Evolutionary conservation across 2,329 filamentous ascomycete species (phyloP).

Genomic region (Claviceps africana): DNA sequence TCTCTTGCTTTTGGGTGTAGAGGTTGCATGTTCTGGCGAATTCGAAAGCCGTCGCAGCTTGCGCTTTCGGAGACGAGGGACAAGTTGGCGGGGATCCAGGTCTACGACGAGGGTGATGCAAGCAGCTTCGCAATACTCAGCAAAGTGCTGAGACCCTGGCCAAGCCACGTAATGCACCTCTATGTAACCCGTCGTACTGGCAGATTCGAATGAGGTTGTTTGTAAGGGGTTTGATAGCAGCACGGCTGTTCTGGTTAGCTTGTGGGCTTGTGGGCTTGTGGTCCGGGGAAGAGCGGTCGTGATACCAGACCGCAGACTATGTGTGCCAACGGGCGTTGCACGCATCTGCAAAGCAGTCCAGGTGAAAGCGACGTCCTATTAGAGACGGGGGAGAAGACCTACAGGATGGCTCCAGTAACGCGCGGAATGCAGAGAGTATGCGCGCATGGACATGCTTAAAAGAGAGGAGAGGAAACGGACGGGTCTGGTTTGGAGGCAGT

Average conservation of each 20-base stretch:
- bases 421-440: neutral
- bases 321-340: neutral
- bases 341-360: neutral
- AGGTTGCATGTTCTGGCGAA: constrained; percentile 5
- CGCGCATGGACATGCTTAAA: neutral
- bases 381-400: neutral
- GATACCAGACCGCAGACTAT: neutral
- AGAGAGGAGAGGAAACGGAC: neutral
- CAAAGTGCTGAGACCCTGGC: neutral
- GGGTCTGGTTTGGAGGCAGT: too few relatives aligned
- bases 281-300: neutral
- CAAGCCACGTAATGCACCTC: neutral
- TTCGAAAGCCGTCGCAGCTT: constrained; percentile 2
- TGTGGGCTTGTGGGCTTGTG: neutral
- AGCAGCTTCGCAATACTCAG: neutral
- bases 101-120: neutral
- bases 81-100: constrained; percentile 1
- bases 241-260: neutral
- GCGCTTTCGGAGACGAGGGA: constrained; percentile 2
- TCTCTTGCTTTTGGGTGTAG: constrained; percentile 3
- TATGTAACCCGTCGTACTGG: neutral
- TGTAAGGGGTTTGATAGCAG: neutral
- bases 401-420: neutral
- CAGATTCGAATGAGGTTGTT: neutral
- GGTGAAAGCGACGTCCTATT: neutral